Percentiles rank a stretch among this genome's conserved stretches.
phyloP scores from a whole-genome alignment of 2,329 filamentous ascomycete species.

The Delphinella strobiligena region DNA sequence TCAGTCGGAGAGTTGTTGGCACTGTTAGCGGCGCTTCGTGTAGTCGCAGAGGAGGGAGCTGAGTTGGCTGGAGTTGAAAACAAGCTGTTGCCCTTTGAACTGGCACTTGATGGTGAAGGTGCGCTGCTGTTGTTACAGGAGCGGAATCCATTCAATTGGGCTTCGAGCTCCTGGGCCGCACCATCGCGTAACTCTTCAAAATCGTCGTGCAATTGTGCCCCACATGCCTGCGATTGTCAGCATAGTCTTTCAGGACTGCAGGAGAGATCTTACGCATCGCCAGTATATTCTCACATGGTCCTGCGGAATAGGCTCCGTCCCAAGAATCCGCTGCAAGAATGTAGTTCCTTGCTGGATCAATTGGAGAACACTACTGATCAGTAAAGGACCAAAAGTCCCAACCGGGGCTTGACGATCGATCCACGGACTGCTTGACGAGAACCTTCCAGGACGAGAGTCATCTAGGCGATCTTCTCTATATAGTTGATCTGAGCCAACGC shows the following conservation, averaged over 20 bases:
- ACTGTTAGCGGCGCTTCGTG: constrained; percentile 6
- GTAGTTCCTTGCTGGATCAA: not conserved
- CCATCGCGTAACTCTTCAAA: constrained; percentile 25
- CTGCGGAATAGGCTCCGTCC: not conserved
- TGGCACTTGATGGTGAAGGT: not conserved
- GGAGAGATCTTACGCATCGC: not conserved
- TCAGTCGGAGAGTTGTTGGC: not conserved
- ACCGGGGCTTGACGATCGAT: not conserved
- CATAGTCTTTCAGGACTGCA: not conserved
- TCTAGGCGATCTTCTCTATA: too few species aligned
- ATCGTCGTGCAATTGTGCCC: constrained; percentile 23
- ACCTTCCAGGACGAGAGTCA: too few species aligned
- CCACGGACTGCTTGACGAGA: too few species aligned
- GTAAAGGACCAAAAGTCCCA: not conserved
- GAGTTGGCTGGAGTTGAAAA: not conserved
- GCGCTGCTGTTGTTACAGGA: constrained; percentile 14
- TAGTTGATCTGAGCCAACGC: too few species aligned
- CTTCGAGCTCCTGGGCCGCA: constrained; percentile 26
- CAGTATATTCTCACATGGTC: not conserved
- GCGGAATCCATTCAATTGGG: constrained; percentile 23
- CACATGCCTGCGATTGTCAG: constrained; percentile 7
- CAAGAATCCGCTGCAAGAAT: not conserved
- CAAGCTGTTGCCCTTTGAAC: not conserved
- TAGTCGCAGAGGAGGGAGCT: constrained; percentile 17
- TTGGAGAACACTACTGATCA: not conserved